Base-by-base conservation (phyloP, 768 basidiomycete species). In the Wakefieldia striispora region DNA sequence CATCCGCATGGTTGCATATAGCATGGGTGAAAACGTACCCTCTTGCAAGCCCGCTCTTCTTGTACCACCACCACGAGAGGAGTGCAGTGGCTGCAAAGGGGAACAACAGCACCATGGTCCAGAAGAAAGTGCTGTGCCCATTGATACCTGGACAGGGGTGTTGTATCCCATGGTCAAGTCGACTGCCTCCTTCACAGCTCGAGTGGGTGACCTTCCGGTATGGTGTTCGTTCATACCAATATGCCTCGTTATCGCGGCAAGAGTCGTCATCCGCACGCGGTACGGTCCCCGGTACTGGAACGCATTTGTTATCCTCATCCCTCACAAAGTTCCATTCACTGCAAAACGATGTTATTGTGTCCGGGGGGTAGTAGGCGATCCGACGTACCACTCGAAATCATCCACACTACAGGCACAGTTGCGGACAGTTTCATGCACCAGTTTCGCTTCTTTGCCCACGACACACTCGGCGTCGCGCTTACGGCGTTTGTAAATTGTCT, bases 261-360 rank as follows among this genome's bases (percentile, higher is more conserved):
- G 79, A 75, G 24, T 78, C 77, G 34, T 94, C 90, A 23, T 73
- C 56, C 0, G 78, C 66, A 11, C 88, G 75, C 0, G 93, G 78
- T 4, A 69, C 66, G 0, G 85, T 86, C 11, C 88, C 91, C 8
- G 80, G 70, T 2, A 85, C 82, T 13, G 92, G 79, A 0, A 91
- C 87, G 62, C 97, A 98, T 33, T 86, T 73, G 46, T 83, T 89
- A 7, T 74, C 71, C 0, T 64, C 69, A 52, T 95, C 76, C 49
- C 84, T 86, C 51, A 78, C 75, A 60, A 94, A 74, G 67, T 99
- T 99, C 75, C 94, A 98, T 74, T 98, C 95, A 62, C 95, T 97
- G 40, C 16, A 20, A 20, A 37, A 41, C 40, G 21, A 43, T 8
- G 35, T 24, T 21, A 21, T 2, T 0, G 12, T 21, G 11, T 16